A percentile compares a stretch with the other conserved stretches of the same genome.
These are phyloP conservation scores for Phallus indusiatus DNA, from an alignment of 768 basidiomycete genomes.

Conservation along the genomic window DNA sequence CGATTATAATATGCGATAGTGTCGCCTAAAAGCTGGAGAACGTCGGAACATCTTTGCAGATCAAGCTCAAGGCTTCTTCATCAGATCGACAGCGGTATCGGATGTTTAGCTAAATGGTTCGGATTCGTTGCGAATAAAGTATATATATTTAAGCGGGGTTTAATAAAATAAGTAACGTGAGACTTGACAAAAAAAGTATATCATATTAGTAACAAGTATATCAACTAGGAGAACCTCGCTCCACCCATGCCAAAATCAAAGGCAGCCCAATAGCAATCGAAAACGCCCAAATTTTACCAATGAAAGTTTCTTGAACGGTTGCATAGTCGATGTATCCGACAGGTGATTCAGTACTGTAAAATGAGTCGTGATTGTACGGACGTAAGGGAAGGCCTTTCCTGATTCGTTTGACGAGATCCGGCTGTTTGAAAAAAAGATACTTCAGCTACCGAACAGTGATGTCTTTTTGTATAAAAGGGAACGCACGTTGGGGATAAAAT, in stretches of 20 bases:
- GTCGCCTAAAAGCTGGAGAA: no score
- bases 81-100: no score
- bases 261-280: background rate
- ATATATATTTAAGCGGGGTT: no score
- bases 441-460: background rate
- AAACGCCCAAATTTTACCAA: background rate
- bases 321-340: slow-evolving; percentile 28
- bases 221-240: background rate
- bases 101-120: no score
- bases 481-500: slow-evolving; percentile 31
- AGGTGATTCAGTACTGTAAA: slow-evolving; percentile 25
- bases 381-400: slow-evolving; percentile 26
- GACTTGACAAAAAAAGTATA: no score
- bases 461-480: no score
- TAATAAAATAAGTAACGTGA: no score
- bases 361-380: slow-evolving; percentile 27
- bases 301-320: slow-evolving; percentile 5
- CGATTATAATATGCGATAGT: no score
- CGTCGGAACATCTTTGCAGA: no score
- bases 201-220: background rate
- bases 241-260: background rate
- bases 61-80: no score
- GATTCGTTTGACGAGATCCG: slow-evolving; percentile 33
- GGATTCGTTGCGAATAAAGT: no score
- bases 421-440: slow-evolving; percentile 19